These are phyloP conservation scores for Kappamyces sp. DNA, from an alignment of 192 early-diverging fungal species.

Conservation along the genomic window DNA sequence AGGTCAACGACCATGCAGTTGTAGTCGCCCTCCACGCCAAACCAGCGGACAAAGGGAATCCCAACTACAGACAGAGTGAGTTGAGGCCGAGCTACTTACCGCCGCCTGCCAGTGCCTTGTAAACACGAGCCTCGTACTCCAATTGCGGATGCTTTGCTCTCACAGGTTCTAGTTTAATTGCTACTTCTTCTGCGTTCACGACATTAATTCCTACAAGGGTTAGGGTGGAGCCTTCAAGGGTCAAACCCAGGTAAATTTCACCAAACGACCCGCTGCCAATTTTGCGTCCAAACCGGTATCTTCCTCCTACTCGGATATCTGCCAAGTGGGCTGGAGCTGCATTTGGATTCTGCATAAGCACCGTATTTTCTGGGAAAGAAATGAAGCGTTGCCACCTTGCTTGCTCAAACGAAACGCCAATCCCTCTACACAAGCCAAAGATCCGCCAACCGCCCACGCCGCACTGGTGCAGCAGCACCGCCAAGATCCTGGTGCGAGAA, in stretches of 20 bases:
- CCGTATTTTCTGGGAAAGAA: no score
- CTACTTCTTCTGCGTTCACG: constrained; percentile 90
- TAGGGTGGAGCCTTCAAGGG: constrained; percentile 1
- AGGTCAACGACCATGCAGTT: constrained; percentile 64
- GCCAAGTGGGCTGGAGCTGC: constrained; percentile 22
- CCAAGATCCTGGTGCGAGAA: no score
- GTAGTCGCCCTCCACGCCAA: constrained; percentile 49
- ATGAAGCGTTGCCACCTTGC: no score
- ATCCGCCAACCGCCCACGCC: no score
- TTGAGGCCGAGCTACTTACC: constrained; percentile 26
- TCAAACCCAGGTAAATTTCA: constrained; percentile 83
- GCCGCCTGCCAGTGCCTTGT: constrained; percentile 89
- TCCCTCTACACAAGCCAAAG: no score
- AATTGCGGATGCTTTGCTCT: constrained; percentile 95
- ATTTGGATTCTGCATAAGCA: no score
- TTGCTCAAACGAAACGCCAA: no score
- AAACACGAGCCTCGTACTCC: constrained; percentile 95
- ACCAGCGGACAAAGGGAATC: constrained; percentile 61
- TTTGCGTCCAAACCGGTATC: constrained; percentile 90
- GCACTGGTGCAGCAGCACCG: no score
- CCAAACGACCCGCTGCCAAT: constrained; percentile 94
- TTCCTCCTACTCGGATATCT: constrained; percentile 76
- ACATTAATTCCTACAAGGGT: constrained; percentile 65
- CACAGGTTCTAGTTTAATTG: constrained; percentile 93
- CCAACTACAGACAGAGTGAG: constrained; percentile 35